Evolutionary conservation across 108 stramenopile species (phyloP), one percentile per base, ranked within the genome.

Genomic region (Cyclotella choctawhatcheeana): DNA sequence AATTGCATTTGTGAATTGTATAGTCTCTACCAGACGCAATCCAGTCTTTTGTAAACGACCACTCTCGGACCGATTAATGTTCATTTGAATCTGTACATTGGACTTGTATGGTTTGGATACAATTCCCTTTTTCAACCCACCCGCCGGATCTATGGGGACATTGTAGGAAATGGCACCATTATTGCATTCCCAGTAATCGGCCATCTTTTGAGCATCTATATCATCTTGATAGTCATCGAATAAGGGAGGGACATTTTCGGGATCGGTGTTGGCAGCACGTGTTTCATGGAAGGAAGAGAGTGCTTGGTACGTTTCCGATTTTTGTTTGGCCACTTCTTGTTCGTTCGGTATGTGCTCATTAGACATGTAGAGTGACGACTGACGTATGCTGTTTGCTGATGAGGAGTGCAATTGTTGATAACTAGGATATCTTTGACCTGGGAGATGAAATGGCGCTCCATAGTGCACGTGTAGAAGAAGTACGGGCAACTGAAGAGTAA

Each of bases 81-180:
- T 48, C 58, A 32, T 66, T 63, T 37, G 58, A 37, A 54, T 81
- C 67, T 82, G 73, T n/a, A 91, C 87, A 17, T 58, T 59, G 5
- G 78, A 61, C 40, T 37, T 54, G 54, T 91, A 93, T 16, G 82
- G 68, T 44, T 76, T 78, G 4, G 88, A 87, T 1, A 58, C 44
- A 24, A 78, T 67, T 26, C 87, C 63, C 22, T 68, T 62, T 21
- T 86, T 77, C 37, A 91, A 70, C 0, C 93, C 93, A 45, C 89
- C 90, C 0, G 90, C 88, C 1, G 87, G 78, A 65, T 90, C 90
- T 44, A 82, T 75, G 6, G 87, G 75, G 1, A 91, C 82, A 30
- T 83, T 44, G 51, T 90, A 94, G 0, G 89, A 87, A 37, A 58
- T 85, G 1, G 89, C 87, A 5, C 66, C 77, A 2, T 88, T 82